Conservation (phyloP, 495 filamentous ascomycete genomes). For the Diplogelasinospora grovesii region DNA sequence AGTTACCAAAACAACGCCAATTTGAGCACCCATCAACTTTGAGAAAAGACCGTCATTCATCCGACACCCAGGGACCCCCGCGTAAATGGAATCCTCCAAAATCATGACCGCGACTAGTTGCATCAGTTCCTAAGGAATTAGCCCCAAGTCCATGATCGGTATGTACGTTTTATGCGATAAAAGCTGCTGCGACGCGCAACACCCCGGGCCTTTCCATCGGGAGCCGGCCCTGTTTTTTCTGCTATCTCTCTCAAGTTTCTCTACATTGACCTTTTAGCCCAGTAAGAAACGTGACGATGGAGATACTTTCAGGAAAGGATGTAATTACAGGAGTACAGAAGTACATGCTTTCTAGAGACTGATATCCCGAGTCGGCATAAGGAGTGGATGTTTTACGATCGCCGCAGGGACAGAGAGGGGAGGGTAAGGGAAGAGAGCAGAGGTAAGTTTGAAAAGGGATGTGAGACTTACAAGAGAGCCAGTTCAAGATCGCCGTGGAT, state of each 20-base stretch:
- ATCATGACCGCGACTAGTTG: constrained; percentile 18
- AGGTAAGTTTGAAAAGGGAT: constrained; percentile 7
- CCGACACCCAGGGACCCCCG: constrained; percentile 1
- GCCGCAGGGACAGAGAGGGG: background rate
- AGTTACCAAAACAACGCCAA: too few relatives aligned
- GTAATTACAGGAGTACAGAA: too few relatives aligned
- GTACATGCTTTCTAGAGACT: constrained; percentile 11
- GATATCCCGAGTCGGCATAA: constrained; percentile 12
- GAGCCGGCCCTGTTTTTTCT: background rate
- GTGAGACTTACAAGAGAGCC: constrained; percentile 64
- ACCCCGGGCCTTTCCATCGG: background rate
- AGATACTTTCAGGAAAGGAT: constrained; percentile 4
- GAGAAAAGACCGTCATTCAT: too few relatives aligned
- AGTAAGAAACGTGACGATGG: constrained; percentile 21
- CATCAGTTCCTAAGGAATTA: constrained; percentile 37
- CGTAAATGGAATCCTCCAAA: constrained; percentile 1
- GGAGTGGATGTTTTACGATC: constrained; percentile 1
- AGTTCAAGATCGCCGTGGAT: constrained; percentile 86
- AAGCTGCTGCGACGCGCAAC: background rate
- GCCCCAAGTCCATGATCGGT: constrained; percentile 14
- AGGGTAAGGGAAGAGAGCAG: constrained; percentile 4
- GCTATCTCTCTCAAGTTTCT: constrained; percentile 25
- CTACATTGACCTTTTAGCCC: constrained; percentile 32
- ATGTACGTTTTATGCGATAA: constrained; percentile 6
- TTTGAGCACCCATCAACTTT: too few relatives aligned